Base-by-base conservation (phyloP, 768 basidiomycete genomes). In the Kwoniella bestiolae region DNA sequence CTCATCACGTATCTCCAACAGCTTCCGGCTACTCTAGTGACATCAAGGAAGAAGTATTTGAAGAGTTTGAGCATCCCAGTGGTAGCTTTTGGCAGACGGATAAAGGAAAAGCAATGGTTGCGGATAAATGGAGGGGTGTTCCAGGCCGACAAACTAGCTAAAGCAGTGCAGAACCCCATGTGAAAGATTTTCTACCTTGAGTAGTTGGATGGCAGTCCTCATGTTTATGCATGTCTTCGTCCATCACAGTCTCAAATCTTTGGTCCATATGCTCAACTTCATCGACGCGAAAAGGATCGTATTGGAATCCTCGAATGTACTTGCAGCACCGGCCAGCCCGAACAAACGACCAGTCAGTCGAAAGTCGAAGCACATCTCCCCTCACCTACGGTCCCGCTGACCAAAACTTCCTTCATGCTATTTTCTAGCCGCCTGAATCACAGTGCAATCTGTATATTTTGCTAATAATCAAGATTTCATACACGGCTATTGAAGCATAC, bases 21-120 rank as follows among this genome's bases (percentile, higher is more conserved):
- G 68, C 55, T 5, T 68, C 71, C 11, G 71, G 71, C 16, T 72
- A 72, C 45, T 72, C 71, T 3, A 63, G 60, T 26, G 50, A 67
- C 25, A 69, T 72, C 64, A 69, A 58, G n/a, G 65, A 66, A 16
- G 67, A 67, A 31, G 60, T 56, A 1, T 72, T 69, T 57, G 68
- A 59, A 26, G 50, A 66, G 32, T 72, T 66, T 50, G 68, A 72
- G 44, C 63, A 62, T 51, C 71, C 71, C 14, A 16, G 66, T 21
- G 71, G 71, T 11, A 47, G 60, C 11, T 72, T 69, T 68, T 72
- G 71, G 71, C 63, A 72, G 56, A 61, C 58, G 16, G 71, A 69
- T 53, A 65, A 69, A 60, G 71, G 71, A 2, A 57, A 66, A 62
- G 31, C 56, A 23, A 69, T 72, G 71, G 57, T 72, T 18, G 66